Evolutionary conservation across 2,329 filamentous ascomycete genomes (phyloP).

Genomic region (Geosmithia flava): DNA sequence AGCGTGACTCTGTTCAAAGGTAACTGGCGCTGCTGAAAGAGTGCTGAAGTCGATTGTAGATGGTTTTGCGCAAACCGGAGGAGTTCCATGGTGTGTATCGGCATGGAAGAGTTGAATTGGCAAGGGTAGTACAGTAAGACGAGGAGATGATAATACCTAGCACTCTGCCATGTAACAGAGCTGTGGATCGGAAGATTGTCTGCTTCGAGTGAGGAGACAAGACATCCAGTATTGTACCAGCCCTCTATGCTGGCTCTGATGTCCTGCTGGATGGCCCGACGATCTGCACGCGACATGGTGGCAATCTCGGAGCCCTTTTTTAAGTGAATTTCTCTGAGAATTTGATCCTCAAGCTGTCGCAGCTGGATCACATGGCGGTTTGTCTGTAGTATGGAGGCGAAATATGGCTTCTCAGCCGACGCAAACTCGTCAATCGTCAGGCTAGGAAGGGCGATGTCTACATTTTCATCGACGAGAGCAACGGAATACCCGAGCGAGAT

Average conservation of each 20-base stretch:
- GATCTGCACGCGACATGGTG: constrained; percentile 16
- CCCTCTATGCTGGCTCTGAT: constrained; percentile 30
- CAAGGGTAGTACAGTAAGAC: constrained; percentile 28
- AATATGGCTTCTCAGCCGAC: constrained; percentile 20
- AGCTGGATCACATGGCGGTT: constrained; percentile 31
- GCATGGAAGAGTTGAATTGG: constrained; percentile 18
- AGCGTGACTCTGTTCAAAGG: no score
- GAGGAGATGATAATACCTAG: constrained; percentile 30
- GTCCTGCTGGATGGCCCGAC: constrained; percentile 16
- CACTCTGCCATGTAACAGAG: constrained; percentile 28
- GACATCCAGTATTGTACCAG: constrained; percentile 32
- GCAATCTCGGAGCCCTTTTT: constrained; percentile 14
- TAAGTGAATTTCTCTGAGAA: constrained; percentile 21
- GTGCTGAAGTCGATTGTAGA: constrained; percentile 20
- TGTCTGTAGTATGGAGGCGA: constrained; percentile 27
- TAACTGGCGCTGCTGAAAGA: no score
- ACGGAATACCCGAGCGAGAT: constrained; percentile 18
- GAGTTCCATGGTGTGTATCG: constrained; percentile 18
- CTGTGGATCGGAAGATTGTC: constrained; percentile 32
- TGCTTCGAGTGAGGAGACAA: constrained; percentile 26
- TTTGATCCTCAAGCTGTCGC: constrained; percentile 26
- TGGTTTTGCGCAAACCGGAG: constrained; percentile 26
- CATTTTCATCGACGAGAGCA: constrained; percentile 22
- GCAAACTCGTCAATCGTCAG: constrained; percentile 32
- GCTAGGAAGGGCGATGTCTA: constrained; percentile 26